Conservation (phyloP, 2,329 filamentous ascomycete genomes). For the Aureobasidium namibiae region DNA sequence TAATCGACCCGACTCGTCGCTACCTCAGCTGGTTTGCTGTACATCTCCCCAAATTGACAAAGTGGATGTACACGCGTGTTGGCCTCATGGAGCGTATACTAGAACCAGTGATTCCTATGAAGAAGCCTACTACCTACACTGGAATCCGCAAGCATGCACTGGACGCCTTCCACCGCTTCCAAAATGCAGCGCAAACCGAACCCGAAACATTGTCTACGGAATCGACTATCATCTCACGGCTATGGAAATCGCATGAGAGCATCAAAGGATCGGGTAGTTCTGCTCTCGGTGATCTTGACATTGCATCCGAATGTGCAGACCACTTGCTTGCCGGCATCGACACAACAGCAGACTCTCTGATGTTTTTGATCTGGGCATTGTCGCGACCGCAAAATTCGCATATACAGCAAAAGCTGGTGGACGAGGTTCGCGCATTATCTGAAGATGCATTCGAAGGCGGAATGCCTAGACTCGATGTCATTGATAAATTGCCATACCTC, state of each 20-base stretch:
- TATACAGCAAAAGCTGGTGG: constrained; percentile 38
- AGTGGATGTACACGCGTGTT: constrained; percentile 41
- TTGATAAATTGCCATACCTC: constrained; percentile 25
- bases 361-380: constrained; percentile 44
- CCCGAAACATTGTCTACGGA: constrained; percentile 14
- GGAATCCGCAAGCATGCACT: constrained; percentile 41
- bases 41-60: constrained; percentile 38
- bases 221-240: constrained; percentile 30
- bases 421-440: constrained; percentile 30
- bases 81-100: constrained; percentile 31
- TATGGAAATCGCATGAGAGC: constrained; percentile 29
- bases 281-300: constrained; percentile 35
- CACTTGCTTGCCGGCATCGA: constrained; percentile 48
- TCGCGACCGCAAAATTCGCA: constrained; percentile 35
- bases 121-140: constrained; percentile 43
- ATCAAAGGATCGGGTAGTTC: not conserved
- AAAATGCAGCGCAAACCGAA: constrained; percentile 19
- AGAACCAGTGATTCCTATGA: constrained; percentile 39
- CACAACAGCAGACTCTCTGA: constrained; percentile 45
- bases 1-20: constrained; percentile 39
- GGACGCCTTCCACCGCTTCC: constrained; percentile 25
- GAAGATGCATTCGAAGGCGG: constrained; percentile 11
- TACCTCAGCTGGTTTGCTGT: constrained; percentile 43
- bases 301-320: constrained; percentile 47
- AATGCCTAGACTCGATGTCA: constrained; percentile 33